Base-by-base conservation (phyloP, 2,329 filamentous ascomycete genomes). In the Capronia americana region DNA sequence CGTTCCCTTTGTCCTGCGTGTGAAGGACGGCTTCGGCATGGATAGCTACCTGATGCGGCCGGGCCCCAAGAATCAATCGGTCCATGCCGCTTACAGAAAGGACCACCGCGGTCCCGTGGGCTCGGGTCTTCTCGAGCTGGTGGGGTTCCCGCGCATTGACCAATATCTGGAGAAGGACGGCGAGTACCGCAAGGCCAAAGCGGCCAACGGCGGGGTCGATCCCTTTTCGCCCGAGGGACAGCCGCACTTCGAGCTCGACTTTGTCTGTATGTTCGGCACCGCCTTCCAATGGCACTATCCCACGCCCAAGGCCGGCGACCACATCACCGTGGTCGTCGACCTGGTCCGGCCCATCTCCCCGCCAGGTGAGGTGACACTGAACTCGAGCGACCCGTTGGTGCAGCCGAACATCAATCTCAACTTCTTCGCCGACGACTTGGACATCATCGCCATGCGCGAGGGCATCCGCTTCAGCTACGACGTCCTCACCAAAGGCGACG, bases 231-330 rank as follows among this genome's bases (percentile, higher is more conserved):
- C 85, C 0, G 79, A 77, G 2, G 85, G 84, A 6, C 85, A 88
- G 74, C 86, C 86, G 28, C 85, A 88, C 69, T 87, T 88, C 69
- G 85, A 88, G 75, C 79, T 87, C 41, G 86, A 89, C 75, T 89
- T 89, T 70, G 83, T 89, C 8, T 78, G 80, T 60, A 82, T 88
- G 79, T 89, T 88, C 73, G 76, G 81, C 46, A 76, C 76, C 8
- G 81, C 81, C 0, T 85, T 84, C 75, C 82, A 84, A 71, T 83
- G 80, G 80, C 81, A 83, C 66, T 78, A 78, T 50, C 81, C 80
- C 0, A 74, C 73, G 0, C 81, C 81, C 0, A 70, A 70, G 1
- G 65, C 74, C 70, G 86, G 85, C 0, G 79, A 79, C 71, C 85
- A 85, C 74, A 77, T 87, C 61, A 88, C 85, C 0, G 82, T 89